Evolutionary conservation across 2,329 filamentous ascomycete genomes (phyloP).

Genomic region (Teratosphaeria zuluensis): DNA sequence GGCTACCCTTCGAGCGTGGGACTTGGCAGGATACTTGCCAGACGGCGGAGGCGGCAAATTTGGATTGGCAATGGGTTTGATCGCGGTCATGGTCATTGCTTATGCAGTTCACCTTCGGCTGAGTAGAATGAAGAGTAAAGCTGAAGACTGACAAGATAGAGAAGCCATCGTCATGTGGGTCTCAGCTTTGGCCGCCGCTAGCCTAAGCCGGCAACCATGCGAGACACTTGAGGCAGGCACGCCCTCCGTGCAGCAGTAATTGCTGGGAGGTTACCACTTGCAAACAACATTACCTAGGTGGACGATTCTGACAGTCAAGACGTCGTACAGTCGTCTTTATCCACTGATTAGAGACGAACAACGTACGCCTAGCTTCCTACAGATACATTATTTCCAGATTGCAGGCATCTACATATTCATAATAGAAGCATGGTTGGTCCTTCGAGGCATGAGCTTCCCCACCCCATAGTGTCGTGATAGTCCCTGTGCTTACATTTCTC

Average conservation of each 20-base stretch:
- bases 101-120: not conserved
- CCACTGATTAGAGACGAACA: not conserved
- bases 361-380: not conserved
- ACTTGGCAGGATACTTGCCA: slow-evolving; percentile 70
- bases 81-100: not conserved
- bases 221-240: not conserved
- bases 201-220: not conserved
- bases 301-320: not conserved
- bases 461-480: not conserved
- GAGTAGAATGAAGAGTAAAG: not conserved
- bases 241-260: not conserved
- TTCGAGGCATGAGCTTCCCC: not conserved
- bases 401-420: not conserved
- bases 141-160: not conserved
- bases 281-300: not conserved
- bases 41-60: slow-evolving; percentile 24
- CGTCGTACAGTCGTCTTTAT: not conserved
- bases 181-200: not conserved
- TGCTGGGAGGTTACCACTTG: not conserved
- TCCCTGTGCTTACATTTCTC: not conserved
- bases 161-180: not conserved
- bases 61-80: slow-evolving; percentile 25
- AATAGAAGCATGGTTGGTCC: not conserved
- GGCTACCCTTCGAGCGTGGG: slow-evolving; percentile 74
- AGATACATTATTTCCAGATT: not conserved